Evolutionary conservation across 768 basidiomycete species (phyloP).

Genomic region (Cystoderma amianthinum): DNA sequence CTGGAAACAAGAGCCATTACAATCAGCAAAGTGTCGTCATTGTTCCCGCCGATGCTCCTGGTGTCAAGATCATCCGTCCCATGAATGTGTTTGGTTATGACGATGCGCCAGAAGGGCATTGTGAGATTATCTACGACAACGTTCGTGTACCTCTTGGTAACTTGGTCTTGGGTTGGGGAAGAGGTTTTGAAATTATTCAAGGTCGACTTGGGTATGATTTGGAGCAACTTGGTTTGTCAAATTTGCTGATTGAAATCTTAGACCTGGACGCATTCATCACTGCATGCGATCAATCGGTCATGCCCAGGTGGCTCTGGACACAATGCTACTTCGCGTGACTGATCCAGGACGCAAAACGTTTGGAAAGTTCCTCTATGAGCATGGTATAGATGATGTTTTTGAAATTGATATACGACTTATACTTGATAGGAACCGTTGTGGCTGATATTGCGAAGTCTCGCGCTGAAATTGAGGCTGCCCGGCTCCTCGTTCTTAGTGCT

Average conservation of each 20-base stretch:
- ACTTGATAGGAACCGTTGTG: constrained; percentile 66
- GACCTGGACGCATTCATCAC: constrained; percentile 93
- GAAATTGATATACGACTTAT: not conserved
- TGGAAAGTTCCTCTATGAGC: constrained; percentile 85
- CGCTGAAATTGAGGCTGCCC: constrained; percentile 85
- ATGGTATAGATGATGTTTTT: constrained; percentile 46
- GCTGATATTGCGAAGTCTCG: constrained; percentile 88
- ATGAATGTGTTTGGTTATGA: constrained; percentile 94
- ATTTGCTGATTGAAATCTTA: constrained; percentile 17
- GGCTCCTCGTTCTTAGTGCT: constrained; percentile 87
- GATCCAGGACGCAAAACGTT: constrained; percentile 90
- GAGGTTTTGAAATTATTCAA: constrained; percentile 97
- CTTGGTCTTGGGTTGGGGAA: constrained; percentile 87
- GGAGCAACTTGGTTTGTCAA: constrained; percentile 4
- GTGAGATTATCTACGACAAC: constrained; percentile 90
- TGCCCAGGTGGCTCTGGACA: constrained; percentile 78
- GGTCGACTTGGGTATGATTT: constrained; percentile 78
- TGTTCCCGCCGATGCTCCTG: constrained; percentile 83
- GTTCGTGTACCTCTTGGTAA: constrained; percentile 84
- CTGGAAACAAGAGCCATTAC: constrained; percentile 68
- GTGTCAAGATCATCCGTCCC: constrained; percentile 85
- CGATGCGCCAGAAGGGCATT: constrained; percentile 95
- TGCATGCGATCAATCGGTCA: constrained; percentile 97
- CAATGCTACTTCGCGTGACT: constrained; percentile 89
- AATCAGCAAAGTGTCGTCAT: constrained; percentile 91